Evolutionary conservation across 1,284 basidiomycete species (phyloP), one percentile per base, ranked within the genome.

Genomic region (Cryptococcus jaspeensis): DNA sequence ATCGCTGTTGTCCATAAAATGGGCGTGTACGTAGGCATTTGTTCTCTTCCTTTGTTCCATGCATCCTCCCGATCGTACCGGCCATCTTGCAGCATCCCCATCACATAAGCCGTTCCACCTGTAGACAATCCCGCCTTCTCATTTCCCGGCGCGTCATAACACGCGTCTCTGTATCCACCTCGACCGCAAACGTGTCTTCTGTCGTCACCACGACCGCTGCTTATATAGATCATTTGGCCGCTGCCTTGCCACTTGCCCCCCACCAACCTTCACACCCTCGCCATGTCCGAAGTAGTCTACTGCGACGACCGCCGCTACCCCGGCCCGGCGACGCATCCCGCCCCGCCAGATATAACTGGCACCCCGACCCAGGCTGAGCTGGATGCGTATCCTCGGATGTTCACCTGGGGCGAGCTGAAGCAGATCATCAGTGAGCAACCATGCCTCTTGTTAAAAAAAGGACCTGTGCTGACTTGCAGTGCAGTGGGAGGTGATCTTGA

Each of bases 351-450:
- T 3, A 62, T 76, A 47, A 32, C 47, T 5, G 74, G 76, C 9
- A 48, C 74, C 4, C 74, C 74, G 0, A 73, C 70, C 0, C 71
- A 74, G 43, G 68, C 59, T 2, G 74, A 78, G 57, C 64, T 76
- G 8, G 76, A 75, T 52, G 71, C 72, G 5, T 69, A 69, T 42
- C 73, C 73, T 7, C 53, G 70, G 16, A 62, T 75, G 64, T 76
- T 72, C 58, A 74, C 72, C 9, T 78, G 73, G 73, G 76, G 74
- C n/a, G 67, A 74, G 52, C 54, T 76, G 39, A 75, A 75, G 57
- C 68, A 66, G 37, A 70, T 74, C 32, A 61, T 77, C 39, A 42
- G 70, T 72, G 57, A 65, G 64, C 61, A 23, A n/a, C n/a, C n/a
- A 2, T 49, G 18, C 22, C 12, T 41, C 22, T 39, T 46, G 28